Conservation (phyloP, 1,284 basidiomycete species). For the Malassezia psittaci region DNA sequence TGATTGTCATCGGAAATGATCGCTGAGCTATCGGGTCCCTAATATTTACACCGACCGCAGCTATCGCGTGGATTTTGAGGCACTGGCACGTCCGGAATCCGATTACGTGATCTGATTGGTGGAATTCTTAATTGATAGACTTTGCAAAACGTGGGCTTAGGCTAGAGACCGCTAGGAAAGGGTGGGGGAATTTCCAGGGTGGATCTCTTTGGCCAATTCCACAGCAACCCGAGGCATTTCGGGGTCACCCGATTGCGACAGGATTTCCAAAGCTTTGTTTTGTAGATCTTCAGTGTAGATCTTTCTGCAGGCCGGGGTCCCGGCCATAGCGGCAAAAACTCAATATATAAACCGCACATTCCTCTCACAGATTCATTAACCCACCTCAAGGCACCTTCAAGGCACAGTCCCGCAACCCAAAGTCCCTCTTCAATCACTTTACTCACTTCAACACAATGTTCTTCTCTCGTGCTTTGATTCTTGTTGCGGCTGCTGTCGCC, state of each 20-base stretch:
- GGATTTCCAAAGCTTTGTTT: not conserved
- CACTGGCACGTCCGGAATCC: too few species aligned
- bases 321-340: too few species aligned
- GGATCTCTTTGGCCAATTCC: not conserved
- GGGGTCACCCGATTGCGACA: not conserved
- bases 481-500: slow-evolving; percentile 24
- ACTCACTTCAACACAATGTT: slow-evolving; percentile 20
- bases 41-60: too few species aligned
- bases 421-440: not conserved
- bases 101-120: not conserved
- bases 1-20: too few species aligned
- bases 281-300: not conserved
- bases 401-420: not conserved
- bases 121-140: too few species aligned
- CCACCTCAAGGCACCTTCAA: slow-evolving; percentile 1
- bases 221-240: not conserved
- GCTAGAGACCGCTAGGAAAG: not conserved
- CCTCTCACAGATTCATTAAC: not conserved
- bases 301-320: not conserved
- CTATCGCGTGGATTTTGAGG: too few species aligned
- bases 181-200: not conserved
- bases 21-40: too few species aligned
- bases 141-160: too few species aligned
- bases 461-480: slow-evolving; percentile 27
- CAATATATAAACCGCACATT: not conserved